Evolutionary conservation across 129 eudicot genomes (phyloP), one percentile per base, ranked within the genome.

Genomic region (Sambucus nigra): DNA sequence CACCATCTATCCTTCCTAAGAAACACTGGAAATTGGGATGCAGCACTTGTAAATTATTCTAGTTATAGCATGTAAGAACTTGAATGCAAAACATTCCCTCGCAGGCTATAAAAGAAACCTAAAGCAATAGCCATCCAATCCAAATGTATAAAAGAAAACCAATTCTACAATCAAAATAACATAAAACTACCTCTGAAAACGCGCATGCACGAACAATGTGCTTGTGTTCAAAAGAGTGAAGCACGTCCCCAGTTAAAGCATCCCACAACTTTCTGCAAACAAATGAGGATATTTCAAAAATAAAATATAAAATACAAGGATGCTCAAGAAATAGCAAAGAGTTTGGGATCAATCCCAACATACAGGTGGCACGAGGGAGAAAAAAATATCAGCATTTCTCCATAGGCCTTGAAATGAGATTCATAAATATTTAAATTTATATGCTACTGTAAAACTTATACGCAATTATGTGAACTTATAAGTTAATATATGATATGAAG

Each of bases 211-310:
- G 74, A 44, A 79, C 96, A 39, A 87, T 87, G 73, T 87, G 96
- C 69, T 87, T 87, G 80, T 87, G 96, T 8, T 82, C 94, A 61
- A 87, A 87, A 7, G 96, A 82, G 51, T 87, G 96, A 53, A 82
- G 54, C 48, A 47, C 96, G 64, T 82, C 96, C 29, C 96, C 94
- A 1, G 94, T 73, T 55, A 87, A 76, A 25, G 94, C 96, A 66
- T 87, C 96, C 96, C 94, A 87, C 14, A 87, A 33, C 66, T 82
- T 87, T 72, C 96, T 87, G 81, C 40, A 49, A 66, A 54, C 7
- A 19, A 7, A 25, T 7, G 17, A 25, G 12, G 15, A 31, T 18
- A 47, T 33, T 32, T 2, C 4, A 7, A 2, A 1, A 18, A 3
- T 2, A 54, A 55, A n/a, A n/a, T n/a, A n/a, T n/a, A n/a, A n/a